A percentile compares a stretch with the other conserved stretches of the same genome.
These are phyloP conservation scores for Botrytis paeoniae DNA, from an alignment of 2,329 filamentous ascomycete species.

Conservation along the genomic window DNA sequence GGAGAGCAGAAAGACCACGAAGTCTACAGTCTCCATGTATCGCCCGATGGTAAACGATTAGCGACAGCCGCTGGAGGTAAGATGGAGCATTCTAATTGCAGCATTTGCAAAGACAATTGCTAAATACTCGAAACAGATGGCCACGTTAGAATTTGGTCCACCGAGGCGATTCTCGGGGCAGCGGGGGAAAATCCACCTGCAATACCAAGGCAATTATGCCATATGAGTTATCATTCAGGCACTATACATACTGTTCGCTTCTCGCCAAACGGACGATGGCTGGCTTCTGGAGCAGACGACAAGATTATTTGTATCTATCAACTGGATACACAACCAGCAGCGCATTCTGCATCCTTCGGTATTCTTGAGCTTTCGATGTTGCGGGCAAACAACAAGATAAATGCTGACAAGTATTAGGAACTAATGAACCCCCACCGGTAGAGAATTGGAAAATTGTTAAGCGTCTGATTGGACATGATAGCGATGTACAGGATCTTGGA, in stretches of 20 bases:
- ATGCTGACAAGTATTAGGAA: constrained; percentile 45
- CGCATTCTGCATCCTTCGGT: constrained; percentile 77
- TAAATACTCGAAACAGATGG: constrained; percentile 60
- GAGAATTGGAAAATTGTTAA: constrained; percentile 98
- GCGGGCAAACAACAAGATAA: not conserved
- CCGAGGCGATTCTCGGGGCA: constrained; percentile 84
- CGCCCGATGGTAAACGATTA: constrained; percentile 85
- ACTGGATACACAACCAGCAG: constrained; percentile 72
- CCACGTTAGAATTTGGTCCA: constrained; percentile 97
- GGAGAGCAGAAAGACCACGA: constrained; percentile 98
- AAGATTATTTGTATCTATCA: constrained; percentile 98
- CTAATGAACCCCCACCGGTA: constrained; percentile 85
- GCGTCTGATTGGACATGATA: constrained; percentile 92
- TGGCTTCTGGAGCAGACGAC: constrained; percentile 96
- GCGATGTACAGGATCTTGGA: constrained; percentile 95
- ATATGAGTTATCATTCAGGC: constrained; percentile 97
- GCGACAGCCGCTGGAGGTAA: constrained; percentile 90
- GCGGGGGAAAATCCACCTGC: constrained; percentile 62
- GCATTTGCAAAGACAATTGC: constrained; percentile 19
- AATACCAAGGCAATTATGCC: constrained; percentile 88
- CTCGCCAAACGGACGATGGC: constrained; percentile 89
- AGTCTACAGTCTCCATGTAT: constrained; percentile 97
- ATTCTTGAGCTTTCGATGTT: constrained; percentile 39
- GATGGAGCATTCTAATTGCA: constrained; percentile 31
- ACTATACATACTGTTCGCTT: constrained; percentile 97